Conservation (phyloP, 2,329 filamentous ascomycete genomes). For the Penicillium polonicum region DNA sequence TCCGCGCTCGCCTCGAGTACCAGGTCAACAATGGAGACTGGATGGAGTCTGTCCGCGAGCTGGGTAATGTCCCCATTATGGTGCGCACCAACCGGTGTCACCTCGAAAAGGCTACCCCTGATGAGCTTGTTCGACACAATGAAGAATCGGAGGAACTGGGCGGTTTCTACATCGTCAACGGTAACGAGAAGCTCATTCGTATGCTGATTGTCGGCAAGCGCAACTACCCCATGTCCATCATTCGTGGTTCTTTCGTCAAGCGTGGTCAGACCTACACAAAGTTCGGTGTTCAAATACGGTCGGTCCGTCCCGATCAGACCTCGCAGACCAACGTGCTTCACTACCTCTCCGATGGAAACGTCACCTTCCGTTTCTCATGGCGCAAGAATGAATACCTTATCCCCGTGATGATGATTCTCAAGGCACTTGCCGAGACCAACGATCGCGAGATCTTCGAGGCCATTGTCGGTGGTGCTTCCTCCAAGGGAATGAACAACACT, state of each 20-base stretch:
- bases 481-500: slow-evolving; percentile 78
- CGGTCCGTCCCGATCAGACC: slow-evolving; percentile 93
- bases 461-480: slow-evolving; percentile 74
- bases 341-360: slow-evolving; percentile 91
- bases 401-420: slow-evolving; percentile 93
- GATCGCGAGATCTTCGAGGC: slow-evolving; percentile 94
- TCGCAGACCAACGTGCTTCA: slow-evolving; percentile 97
- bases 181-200: slow-evolving; percentile 94
- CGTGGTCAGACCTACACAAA: slow-evolving; percentile 85
- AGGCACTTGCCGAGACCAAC: slow-evolving; percentile 92
- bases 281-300: slow-evolving; percentile 86
- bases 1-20: slow-evolving; percentile 81
- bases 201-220: slow-evolving; percentile 85
- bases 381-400: slow-evolving; percentile 96
- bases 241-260: slow-evolving; percentile 83
- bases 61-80: slow-evolving; percentile 92
- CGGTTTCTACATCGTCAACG: slow-evolving; percentile 96
- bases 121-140: slow-evolving; percentile 77
- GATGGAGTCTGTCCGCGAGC: slow-evolving; percentile 75
- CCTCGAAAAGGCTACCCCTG: slow-evolving; percentile 79
- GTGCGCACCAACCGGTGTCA: slow-evolving; percentile 91
- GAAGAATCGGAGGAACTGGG: slow-evolving; percentile 96
- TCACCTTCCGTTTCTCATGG: slow-evolving; percentile 97
- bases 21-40: slow-evolving; percentile 83
- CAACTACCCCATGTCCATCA: slow-evolving; percentile 94